phyloP scores from a whole-genome alignment of 2,329 filamentous ascomycete species.

The Alternaria gaisen region DNA sequence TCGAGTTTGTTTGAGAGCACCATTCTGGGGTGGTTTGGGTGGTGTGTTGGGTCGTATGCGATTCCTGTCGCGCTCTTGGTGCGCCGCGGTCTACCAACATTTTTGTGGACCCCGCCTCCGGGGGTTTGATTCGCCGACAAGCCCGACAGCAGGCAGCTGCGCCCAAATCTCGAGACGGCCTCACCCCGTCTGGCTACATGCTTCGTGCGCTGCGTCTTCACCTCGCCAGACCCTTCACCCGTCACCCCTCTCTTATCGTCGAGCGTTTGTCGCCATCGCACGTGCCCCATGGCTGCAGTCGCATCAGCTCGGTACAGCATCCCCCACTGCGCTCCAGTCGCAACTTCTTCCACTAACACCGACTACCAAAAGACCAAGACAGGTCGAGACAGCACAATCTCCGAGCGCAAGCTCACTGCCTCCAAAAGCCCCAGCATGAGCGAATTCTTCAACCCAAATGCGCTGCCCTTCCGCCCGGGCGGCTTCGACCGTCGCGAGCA shows the following conservation, averaged over 20 bases:
- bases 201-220: constrained; percentile 19
- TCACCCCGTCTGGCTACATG: constrained; percentile 19
- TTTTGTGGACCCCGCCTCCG: constrained; percentile 26
- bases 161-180: constrained; percentile 7
- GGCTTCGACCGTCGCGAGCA: constrained; percentile 19
- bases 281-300: constrained; percentile 39
- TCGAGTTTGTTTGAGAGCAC: constrained; percentile 48
- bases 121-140: constrained; percentile 20
- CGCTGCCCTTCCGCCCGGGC: constrained; percentile 31
- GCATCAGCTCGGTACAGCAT: constrained; percentile 36
- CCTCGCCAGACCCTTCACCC: constrained; percentile 15
- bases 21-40: constrained; percentile 30
- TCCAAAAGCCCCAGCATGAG: constrained; percentile 31
- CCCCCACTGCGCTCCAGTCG: constrained; percentile 34
- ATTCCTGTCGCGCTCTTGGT: background rate
- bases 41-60: background rate
- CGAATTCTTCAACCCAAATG: constrained; percentile 30
- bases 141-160: constrained; percentile 24
- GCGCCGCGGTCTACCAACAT: constrained; percentile 17
- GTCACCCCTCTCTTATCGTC: constrained; percentile 14
- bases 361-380: constrained; percentile 29
- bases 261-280: constrained; percentile 21
- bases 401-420: constrained; percentile 13
- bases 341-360: constrained; percentile 38
- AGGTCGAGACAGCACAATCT: constrained; percentile 32